Evolutionary conservation across 768 basidiomycete species (phyloP), one percentile per base, ranked within the genome.

Genomic region (Leccinellum luteum): DNA sequence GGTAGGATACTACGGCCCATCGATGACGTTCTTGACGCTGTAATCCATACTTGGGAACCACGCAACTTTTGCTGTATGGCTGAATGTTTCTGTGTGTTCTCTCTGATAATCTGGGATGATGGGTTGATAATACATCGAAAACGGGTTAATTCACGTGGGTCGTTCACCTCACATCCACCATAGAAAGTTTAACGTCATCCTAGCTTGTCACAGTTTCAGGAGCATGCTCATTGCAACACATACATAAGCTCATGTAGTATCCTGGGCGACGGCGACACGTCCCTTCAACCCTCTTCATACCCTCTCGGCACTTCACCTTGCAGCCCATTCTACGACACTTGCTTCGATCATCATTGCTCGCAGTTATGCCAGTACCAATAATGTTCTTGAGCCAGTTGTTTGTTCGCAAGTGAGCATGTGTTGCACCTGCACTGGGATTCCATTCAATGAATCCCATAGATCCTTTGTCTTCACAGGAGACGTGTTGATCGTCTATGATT

Each of bases 401-500:
- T 49, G 30, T 49, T 49, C 48, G 48, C 48, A 49, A 49, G 48
- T 49, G n/a, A 49, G 48, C 19, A 49, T 49, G 17, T 30, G 17
- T 30, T 13, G 6, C 17, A 31, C 30, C 2, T 17, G n/a, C 15
- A 30, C 48, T 30, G 12, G 13, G 19, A 19, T 12, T 2, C 12
- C 5, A 1, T 49, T 13, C 15, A 31, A 8, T 17, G 10, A 10
- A 28, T 19, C 19, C 25, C 14, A 31, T 21, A 49, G 30, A 14
- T 49, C 17, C 30, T 21, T 49, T 28, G 48, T 21, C 13, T 49
- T 61, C 19, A 43, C 44, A 15, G 60, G 60, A 2, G 21, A 14
- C 3, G 28, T 38, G 31, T 38, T 63, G 31, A 54, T 63, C 5
- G 0, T 57, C 5, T 55, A 58, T 28, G 62, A 63, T 51, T 55